These are phyloP conservation scores for Telopea speciosissima DNA, from an alignment of 177 flowering plant genomes.

Conservation along the genomic window DNA sequence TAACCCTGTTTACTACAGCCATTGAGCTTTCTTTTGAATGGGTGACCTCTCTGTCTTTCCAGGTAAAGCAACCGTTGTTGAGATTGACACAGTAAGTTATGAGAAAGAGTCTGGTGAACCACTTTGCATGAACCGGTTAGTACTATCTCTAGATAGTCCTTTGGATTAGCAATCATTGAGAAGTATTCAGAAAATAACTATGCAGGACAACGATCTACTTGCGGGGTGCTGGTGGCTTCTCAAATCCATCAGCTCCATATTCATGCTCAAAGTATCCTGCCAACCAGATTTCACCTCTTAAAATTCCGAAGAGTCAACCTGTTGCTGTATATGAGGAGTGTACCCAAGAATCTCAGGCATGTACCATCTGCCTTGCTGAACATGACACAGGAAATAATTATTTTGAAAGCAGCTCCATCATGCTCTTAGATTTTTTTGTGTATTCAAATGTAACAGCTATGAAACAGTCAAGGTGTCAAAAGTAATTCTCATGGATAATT, in stretches of 20 bases:
- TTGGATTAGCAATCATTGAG: not conserved
- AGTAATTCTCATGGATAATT: too few species aligned
- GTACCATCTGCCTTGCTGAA: conserved; percentile 10
- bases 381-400: too few species aligned
- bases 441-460: too few species aligned
- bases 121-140: conserved; percentile 79
- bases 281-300: conserved; percentile 33
- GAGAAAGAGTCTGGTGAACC: conserved; percentile 58
- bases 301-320: conserved; percentile 58
- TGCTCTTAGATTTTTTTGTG: too few species aligned
- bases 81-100: conserved; percentile 66
- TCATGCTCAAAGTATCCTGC: conserved; percentile 60
- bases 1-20: too few species aligned
- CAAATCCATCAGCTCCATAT: conserved; percentile 61
- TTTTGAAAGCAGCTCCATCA: too few species aligned
- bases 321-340: conserved; percentile 56
- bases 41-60: conserved; percentile 12
- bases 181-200: not conserved
- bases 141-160: conserved; percentile 3
- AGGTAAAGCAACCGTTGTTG: conserved; percentile 87
- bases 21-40: too few species aligned
- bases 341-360: conserved; percentile 74
- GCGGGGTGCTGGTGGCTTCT: conserved; percentile 95
- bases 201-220: conserved; percentile 55
- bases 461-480: too few species aligned